These are phyloP conservation scores for Globisporangium spiculum DNA, from an alignment of 352 stramenopile species.

Conservation along the genomic window DNA sequence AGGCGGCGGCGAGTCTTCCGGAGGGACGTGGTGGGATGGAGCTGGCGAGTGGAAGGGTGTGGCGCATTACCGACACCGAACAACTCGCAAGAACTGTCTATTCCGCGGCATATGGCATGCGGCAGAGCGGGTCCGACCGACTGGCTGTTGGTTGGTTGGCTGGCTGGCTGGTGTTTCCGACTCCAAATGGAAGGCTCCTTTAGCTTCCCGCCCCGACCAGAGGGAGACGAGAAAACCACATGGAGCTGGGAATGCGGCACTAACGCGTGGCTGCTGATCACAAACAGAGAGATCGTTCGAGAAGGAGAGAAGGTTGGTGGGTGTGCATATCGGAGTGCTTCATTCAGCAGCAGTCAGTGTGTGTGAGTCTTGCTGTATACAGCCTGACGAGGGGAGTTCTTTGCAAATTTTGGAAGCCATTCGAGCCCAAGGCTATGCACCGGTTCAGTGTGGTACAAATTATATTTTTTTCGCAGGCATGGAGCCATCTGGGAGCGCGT, in stretches of 20 bases:
- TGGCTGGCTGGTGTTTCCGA: neutral
- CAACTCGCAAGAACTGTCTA: neutral
- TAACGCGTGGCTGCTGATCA: neutral
- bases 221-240: constrained; percentile 4
- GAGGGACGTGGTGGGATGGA: neutral
- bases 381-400: neutral
- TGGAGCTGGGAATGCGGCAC: constrained; percentile 6
- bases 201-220: neutral
- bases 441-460: neutral
- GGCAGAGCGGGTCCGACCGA: neutral
- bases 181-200: neutral
- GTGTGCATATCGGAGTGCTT: neutral
- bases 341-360: neutral
- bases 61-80: neutral
- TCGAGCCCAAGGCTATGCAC: neutral
- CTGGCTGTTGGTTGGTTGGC: neutral
- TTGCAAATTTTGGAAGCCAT: neutral
- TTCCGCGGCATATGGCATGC: neutral
- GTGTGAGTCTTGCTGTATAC: neutral
- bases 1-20: no score
- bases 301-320: neutral
- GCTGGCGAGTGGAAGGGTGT: neutral
- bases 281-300: neutral
- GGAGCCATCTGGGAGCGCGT: neutral
- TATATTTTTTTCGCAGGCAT: neutral